Conservation (phyloP, 345 rosid species). For the Eucalyptus cloeziana region DNA sequence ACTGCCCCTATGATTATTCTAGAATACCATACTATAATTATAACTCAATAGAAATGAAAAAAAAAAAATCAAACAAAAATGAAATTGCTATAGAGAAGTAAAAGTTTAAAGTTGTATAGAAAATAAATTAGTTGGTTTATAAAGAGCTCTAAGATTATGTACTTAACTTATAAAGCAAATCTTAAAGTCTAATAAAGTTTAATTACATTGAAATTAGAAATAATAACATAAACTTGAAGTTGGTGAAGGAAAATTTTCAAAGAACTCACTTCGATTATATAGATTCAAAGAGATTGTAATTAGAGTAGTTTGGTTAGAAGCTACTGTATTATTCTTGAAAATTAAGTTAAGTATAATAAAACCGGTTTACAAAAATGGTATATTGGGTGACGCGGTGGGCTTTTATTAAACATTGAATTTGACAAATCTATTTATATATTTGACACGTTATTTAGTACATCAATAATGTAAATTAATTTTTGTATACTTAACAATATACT, state of each 20-base stretch:
- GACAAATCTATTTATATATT: neutral
- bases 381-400: neutral
- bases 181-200: neutral
- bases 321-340: neutral
- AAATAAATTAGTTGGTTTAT: neutral
- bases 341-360: neutral
- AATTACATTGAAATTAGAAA: neutral
- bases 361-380: neutral
- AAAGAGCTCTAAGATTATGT: neutral
- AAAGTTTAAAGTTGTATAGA: neutral
- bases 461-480: neutral
- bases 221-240: neutral
- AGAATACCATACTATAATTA: neutral
- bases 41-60: neutral
- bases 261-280: neutral
- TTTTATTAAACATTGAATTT: too few species aligned
- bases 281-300: neutral
- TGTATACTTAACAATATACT: neutral
- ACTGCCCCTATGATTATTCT: neutral
- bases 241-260: neutral
- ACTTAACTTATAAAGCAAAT: neutral
- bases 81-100: neutral
- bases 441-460: neutral
- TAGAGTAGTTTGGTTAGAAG: neutral
- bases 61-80: too few species aligned